Base-by-base conservation (phyloP, 2,329 filamentous ascomycete species). In the Aspergillus sp. region DNA sequence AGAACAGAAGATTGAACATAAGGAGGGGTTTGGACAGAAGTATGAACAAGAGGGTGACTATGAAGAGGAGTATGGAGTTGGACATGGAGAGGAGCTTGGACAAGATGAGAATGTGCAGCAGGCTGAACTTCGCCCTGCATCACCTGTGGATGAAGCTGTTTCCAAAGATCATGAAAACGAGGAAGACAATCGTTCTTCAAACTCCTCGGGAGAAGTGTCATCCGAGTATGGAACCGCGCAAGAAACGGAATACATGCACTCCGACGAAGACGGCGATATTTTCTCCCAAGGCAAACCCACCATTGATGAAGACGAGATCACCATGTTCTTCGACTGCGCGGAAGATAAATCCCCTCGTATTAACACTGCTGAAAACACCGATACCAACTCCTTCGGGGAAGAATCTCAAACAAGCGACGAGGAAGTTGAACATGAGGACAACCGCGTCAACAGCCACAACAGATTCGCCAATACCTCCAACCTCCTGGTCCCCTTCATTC, bases 401-500 rank as follows among this genome's bases (percentile, higher is more conserved):
- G 15, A 22, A 20, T 39, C 37, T n/a, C 22, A 43, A n/a, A 37
- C 38, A 10, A 30, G 43, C 13, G 38, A 32, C 13, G 37, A 38
- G 12, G 9, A 50, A 37, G 12, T 10, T 9, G 30, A 44, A 22
- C 20, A 44, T n/a, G 43, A 51, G 27, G 32, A 30, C 44, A 19
- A 27, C 13, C 12, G 13, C 10, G 6, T 9, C 41, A 27, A 30
- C 20, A 5, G 17, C 41, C 7, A 46, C n/a, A 7, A 30, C 41
- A n/a, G 9, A 7, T 17, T 41, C 25, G 30, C 4, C 13, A 13
- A 37, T 27, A 41, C 15, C 19, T 48, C 7, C 10, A 49, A 43
- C 12, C 35, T 49, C 17, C 19, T 59, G n/a, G 35, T 30, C 7
- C 50, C 53, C 4, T 58, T 66, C 15, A 41, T 60, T 7, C 53